These are phyloP conservation scores for Magnolia changhungtana DNA, from an alignment of 164 flowering plant species.

Conservation along the genomic window DNA sequence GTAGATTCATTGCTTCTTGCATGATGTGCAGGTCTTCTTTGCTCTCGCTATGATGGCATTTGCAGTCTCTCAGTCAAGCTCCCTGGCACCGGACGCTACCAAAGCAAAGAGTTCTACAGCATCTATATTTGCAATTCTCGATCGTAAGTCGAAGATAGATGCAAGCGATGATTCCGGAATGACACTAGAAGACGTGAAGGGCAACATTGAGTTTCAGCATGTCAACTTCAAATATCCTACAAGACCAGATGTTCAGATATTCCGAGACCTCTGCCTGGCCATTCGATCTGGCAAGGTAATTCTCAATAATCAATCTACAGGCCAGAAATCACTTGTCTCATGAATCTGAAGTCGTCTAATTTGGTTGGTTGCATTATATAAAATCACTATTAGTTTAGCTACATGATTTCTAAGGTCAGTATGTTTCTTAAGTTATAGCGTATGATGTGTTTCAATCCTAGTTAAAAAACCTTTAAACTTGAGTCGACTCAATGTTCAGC, in stretches of 20 bases:
- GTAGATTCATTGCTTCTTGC: not conserved
- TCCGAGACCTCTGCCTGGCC: constrained; percentile 38
- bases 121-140: constrained; percentile 46
- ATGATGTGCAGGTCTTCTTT: constrained; percentile 44
- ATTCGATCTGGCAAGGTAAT: constrained; percentile 45
- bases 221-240: constrained; percentile 51
- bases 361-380: too few species aligned
- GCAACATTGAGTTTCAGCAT: constrained; percentile 42
- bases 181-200: constrained; percentile 34
- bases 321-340: not conserved
- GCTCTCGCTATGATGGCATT: constrained; percentile 40
- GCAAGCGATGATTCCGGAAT: constrained; percentile 39
- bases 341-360: too few species aligned
- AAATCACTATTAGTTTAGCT: too few species aligned
- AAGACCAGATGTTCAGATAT: constrained; percentile 41
- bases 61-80: constrained; percentile 42
- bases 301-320: not conserved
- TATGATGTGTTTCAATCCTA: too few species aligned
- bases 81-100: constrained; percentile 33
- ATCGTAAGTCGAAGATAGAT: constrained; percentile 42
- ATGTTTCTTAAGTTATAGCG: too few species aligned
- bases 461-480: too few species aligned
- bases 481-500: too few species aligned
- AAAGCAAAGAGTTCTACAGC: constrained; percentile 42
- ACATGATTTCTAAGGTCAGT: too few species aligned